Evolutionary conservation across 495 filamentous ascomycete genomes (phyloP), one percentile per base, ranked within the genome.

Genomic region (Apiosordaria backusii): DNA sequence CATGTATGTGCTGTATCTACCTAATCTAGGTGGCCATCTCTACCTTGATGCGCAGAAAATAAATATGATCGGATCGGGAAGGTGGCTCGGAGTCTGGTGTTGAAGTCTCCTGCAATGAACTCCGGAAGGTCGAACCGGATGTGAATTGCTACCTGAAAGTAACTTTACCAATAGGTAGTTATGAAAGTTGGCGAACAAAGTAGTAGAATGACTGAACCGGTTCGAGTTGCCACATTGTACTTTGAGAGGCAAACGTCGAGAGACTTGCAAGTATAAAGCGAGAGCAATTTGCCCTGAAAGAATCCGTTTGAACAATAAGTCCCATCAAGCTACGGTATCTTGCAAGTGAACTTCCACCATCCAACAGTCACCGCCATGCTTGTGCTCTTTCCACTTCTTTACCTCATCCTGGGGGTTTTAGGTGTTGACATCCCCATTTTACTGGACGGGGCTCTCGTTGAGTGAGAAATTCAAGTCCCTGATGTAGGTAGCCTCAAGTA

Each of bases 371-470:
- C 9, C 10, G 35, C 35, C 35, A 61, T 61, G 59, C 1, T 25
- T 19, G 13, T 61, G 2, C 25, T 61, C 18, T 21, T 61, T 4
- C 24, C 59, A 4, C 26, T 61, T 21, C 59, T 61, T 7, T 61
- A 27, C 59, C 27, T 61, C 15, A 9, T 61, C 9, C 27, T 27
- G 13, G 27, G 25, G 29, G 59, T 18, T 1, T 27, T 61, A 19
- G 50, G 63, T 4, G 24, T 25, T 45, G 59, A 61, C n/a, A 45
- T 27, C 15, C 59, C 59, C 25, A 29, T 61, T 4, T 19, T 6
- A 9, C 59, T 61, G 3, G 59, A 61, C 26, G 59, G 59, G 4
- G 59, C 26, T 45, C 61, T 71, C 5, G 21, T 66, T 4, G 69
- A 71, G 65, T 64, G 26, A 54, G 65, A 58, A 27, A 23, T 19